Conservation (phyloP, 2,329 filamentous ascomycete species). For the Hymenoscyphus repandus region DNA sequence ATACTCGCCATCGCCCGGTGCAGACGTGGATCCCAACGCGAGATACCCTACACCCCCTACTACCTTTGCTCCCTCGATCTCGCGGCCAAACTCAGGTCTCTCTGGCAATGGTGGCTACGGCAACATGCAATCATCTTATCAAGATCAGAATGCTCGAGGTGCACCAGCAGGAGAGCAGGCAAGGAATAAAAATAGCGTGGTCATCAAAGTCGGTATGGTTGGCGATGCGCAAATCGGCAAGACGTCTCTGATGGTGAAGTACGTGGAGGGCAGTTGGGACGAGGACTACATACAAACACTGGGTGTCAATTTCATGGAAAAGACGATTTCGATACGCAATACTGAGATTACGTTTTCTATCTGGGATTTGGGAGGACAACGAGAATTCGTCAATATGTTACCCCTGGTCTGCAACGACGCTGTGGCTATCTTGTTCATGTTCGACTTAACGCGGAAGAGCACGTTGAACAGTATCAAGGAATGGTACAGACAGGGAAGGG, state of each 20-base stretch:
- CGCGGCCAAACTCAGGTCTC: constrained; percentile 31
- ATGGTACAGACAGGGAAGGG: constrained; percentile 95
- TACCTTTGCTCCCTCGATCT: constrained; percentile 28
- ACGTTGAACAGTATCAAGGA: constrained; percentile 99
- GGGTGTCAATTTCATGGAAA: constrained; percentile 99
- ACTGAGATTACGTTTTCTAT: constrained; percentile 99
- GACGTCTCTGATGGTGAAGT: constrained; percentile 99
- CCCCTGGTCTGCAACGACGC: constrained; percentile 99
- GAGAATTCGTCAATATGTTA: constrained; percentile 99
- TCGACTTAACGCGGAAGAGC: constrained; percentile 95
- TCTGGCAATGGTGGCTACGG: constrained; percentile 29
- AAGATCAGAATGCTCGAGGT: constrained; percentile 30
- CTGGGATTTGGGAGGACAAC: constrained; percentile 96
- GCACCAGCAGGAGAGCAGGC: constrained; percentile 21
- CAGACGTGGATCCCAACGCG: constrained; percentile 25
- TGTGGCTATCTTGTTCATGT: constrained; percentile 99
- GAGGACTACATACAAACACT: constrained; percentile 99
- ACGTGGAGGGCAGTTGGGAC: constrained; percentile 98
- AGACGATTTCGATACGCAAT: constrained; percentile 98
- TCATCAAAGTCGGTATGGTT: constrained; percentile 99
- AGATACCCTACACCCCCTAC: constrained; percentile 31
- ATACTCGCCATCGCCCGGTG: constrained; percentile 25
- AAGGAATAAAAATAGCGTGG: constrained; percentile 61
- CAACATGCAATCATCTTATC: constrained; percentile 29
- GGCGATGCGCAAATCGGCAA: constrained; percentile 99